Evolutionary conservation across 1,284 basidiomycete species (phyloP).

Genomic region (Cutaneotrichosporon dermatis): DNA sequence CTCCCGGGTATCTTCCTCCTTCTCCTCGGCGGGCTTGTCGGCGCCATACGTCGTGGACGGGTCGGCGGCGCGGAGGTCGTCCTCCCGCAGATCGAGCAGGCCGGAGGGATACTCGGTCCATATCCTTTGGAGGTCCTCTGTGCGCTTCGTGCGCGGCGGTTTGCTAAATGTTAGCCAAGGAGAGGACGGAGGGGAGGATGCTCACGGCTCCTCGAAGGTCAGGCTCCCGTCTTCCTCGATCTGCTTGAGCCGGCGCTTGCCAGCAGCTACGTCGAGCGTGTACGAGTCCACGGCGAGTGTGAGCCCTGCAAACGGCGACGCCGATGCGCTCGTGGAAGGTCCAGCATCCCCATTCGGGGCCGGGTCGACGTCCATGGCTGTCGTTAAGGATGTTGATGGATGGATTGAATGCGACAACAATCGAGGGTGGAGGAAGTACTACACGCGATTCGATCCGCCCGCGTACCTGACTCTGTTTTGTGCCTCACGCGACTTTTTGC

Average conservation of each 20-base stretch:
- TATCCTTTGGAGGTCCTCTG: constrained; percentile 33
- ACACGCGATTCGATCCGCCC: background rate
- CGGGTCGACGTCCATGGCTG: constrained; percentile 14
- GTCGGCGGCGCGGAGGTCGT: constrained; percentile 17
- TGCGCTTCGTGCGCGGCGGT: constrained; percentile 26
- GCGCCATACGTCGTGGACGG: constrained; percentile 13
- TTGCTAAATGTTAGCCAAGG: constrained; percentile 13
- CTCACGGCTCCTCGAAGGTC: constrained; percentile 31
- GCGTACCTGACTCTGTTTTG: too few species aligned
- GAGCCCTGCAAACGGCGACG: constrained; percentile 17
- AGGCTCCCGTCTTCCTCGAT: constrained; percentile 34
- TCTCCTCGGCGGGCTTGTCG: constrained; percentile 5
- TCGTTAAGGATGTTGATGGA: background rate
- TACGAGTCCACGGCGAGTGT: constrained; percentile 29
- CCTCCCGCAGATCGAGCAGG: constrained; percentile 36
- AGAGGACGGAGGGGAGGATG: background rate
- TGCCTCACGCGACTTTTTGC: too few species aligned
- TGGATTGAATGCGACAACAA: background rate
- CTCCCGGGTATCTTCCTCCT: constrained; percentile 13
- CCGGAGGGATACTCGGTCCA: constrained; percentile 44
- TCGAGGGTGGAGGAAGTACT: background rate
- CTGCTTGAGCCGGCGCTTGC: constrained; percentile 22
- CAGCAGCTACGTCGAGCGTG: constrained; percentile 28
- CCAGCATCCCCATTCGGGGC: background rate
- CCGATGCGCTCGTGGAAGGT: too few species aligned